These are phyloP conservation scores for Blastomyces gilchristii DNA, from an alignment of 2,329 filamentous ascomycete species.

Conservation along the genomic window DNA sequence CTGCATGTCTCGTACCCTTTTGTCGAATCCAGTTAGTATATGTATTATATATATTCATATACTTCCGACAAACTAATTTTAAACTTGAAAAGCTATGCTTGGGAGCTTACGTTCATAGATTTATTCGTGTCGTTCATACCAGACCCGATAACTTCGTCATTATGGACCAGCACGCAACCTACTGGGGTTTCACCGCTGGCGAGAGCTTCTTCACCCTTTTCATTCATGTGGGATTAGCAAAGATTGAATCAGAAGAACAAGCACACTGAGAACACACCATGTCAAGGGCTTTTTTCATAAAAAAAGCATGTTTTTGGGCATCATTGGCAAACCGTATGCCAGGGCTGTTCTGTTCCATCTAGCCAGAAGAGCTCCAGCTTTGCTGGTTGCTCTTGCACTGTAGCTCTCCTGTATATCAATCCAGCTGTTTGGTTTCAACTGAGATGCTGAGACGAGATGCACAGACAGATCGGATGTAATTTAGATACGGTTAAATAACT, in stretches of 20 bases:
- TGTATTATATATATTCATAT: background rate
- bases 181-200: slow-evolving; percentile 86
- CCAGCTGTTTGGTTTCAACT: too few species aligned
- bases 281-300: slow-evolving; percentile 75
- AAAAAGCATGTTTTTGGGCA: slow-evolving; percentile 44
- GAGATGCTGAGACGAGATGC: too few species aligned
- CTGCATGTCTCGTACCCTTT: slow-evolving; percentile 83
- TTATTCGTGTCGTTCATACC: slow-evolving; percentile 97
- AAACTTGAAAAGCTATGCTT: background rate
- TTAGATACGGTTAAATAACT: background rate
- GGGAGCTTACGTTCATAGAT: slow-evolving; percentile 52
- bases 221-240: slow-evolving; percentile 7
- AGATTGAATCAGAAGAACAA: background rate
- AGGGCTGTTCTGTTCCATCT: background rate
- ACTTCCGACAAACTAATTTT: background rate
- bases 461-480: background rate
- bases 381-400: background rate
- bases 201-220: slow-evolving; percentile 73
- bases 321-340: background rate
- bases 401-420: background rate
- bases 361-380: background rate
- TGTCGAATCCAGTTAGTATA: background rate
- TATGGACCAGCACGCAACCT: slow-evolving; percentile 82
- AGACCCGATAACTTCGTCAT: slow-evolving; percentile 66
- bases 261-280: slow-evolving; percentile 50